phyloP scores from a whole-genome alignment of 78 protist genomes.

The Dictyostelium firmibasis region DNA sequence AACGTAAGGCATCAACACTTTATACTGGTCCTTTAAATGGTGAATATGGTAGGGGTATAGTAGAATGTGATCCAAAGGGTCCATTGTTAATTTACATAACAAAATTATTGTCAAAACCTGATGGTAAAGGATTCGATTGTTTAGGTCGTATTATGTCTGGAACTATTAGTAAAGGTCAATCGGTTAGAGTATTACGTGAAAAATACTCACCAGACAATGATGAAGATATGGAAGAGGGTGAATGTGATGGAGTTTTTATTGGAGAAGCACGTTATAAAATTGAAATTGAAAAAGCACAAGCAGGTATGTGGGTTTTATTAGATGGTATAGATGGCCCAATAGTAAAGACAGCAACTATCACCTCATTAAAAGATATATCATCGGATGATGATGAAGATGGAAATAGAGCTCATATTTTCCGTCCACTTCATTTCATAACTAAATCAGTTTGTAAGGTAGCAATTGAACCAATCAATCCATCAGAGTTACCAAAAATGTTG shows the following conservation, averaged over 20 bases:
- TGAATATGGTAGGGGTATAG: conserved; percentile 71
- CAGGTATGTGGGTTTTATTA: conserved; percentile 96
- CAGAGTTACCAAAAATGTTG: conserved; percentile 98
- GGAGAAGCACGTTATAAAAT: conserved; percentile 88
- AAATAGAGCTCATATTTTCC: conserved; percentile 62
- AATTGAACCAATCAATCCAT: conserved; percentile 96
- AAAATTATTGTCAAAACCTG: conserved; percentile 81
- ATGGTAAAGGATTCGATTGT: conserved; percentile 90
- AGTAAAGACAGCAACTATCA: conserved; percentile 92
- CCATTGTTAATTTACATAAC: conserved; percentile 90
- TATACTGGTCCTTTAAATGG: conserved; percentile 89
- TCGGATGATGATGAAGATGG: background rate
- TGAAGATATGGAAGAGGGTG: conserved; percentile 90
- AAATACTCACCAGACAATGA: conserved; percentile 93
- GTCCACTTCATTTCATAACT: conserved; percentile 82
- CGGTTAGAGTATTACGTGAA: conserved; percentile 94
- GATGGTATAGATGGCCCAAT: conserved; percentile 95
- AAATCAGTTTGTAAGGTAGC: conserved; percentile 93
- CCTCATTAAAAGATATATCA: background rate
- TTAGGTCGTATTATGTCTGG: conserved; percentile 91
- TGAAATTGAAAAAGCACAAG: conserved; percentile 80
- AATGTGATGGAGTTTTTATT: conserved; percentile 74
- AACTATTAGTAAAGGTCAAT: conserved; percentile 73
- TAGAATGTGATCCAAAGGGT: conserved; percentile 90
- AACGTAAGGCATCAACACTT: conserved; percentile 40